phyloP scores from a whole-genome alignment of 2,329 filamentous ascomycete genomes.

The Stemphylium lycopersici region DNA sequence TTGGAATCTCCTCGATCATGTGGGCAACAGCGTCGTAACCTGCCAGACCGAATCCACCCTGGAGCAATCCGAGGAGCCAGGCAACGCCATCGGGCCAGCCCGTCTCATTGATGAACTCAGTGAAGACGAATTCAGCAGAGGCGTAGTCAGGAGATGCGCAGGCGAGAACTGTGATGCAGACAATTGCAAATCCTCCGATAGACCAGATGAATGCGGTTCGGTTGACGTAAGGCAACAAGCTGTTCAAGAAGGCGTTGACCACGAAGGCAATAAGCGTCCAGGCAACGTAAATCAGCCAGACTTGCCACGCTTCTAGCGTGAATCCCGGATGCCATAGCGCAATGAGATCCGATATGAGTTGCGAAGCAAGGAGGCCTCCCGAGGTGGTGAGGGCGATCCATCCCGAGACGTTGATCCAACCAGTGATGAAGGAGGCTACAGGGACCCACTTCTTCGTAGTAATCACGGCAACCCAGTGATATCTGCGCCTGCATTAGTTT shows the following conservation, averaged over 20 bases:
- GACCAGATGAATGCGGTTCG: conserved; percentile 75
- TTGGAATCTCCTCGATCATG: conserved; percentile 67
- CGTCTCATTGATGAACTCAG: conserved; percentile 69
- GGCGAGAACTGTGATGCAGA: conserved; percentile 71
- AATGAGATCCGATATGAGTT: conserved; percentile 70
- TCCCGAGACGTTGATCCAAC: conserved; percentile 75
- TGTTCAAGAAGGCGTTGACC: conserved; percentile 70
- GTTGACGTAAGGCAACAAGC: conserved; percentile 68
- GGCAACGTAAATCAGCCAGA: conserved; percentile 74
- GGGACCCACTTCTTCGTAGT: conserved; percentile 66
- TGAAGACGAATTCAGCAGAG: conserved; percentile 69
- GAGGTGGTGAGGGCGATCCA: conserved; percentile 73
- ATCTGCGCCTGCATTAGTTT: conserved; percentile 53
- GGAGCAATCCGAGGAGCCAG: conserved; percentile 59
- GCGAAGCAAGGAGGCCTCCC: conserved; percentile 69
- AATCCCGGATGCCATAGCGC: conserved; percentile 66
- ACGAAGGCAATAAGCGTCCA: conserved; percentile 66
- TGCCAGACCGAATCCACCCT: conserved; percentile 61
- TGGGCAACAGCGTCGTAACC: conserved; percentile 62
- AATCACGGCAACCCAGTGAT: conserved; percentile 74
- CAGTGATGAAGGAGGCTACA: conserved; percentile 71
- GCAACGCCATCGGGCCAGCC: conserved; percentile 73
- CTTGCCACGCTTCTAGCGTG: conserved; percentile 67
- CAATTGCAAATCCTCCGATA: conserved; percentile 70
- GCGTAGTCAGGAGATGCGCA: conserved; percentile 71